These are phyloP conservation scores for Halophytophthora batemanensis DNA, from an alignment of 352 stramenopile genomes.

Conservation along the genomic window DNA sequence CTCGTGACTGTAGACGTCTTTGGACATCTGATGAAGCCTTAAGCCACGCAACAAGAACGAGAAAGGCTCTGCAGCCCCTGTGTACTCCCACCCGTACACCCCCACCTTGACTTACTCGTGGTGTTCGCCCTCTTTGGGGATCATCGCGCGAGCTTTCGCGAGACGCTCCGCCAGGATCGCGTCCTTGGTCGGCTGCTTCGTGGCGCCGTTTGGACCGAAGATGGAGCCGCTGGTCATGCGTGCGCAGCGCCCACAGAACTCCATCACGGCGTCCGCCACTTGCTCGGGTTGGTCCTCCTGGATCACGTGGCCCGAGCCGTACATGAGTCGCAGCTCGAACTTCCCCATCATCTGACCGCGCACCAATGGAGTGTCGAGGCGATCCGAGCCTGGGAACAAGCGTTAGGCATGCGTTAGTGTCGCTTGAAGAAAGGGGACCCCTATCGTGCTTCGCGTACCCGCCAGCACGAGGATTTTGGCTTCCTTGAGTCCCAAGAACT, in stretches of 20 bases:
- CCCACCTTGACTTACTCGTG: conserved; percentile 7
- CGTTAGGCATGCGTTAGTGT: background rate
- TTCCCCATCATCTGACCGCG: conserved; percentile 91
- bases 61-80: background rate
- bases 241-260: conserved; percentile 61
- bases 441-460: conserved; percentile 21
- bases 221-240: conserved; percentile 34
- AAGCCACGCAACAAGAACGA: conserved; percentile 19
- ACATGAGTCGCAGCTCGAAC: conserved; percentile 85
- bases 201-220: conserved; percentile 24
- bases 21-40: conserved; percentile 13
- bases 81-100: background rate
- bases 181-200: conserved; percentile 30
- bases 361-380: conserved; percentile 85
- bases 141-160: conserved; percentile 56
- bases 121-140: conserved; percentile 36
- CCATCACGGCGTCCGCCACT: conserved; percentile 55
- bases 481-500: conserved; percentile 72
- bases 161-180: conserved; percentile 45
- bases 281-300: conserved; percentile 85
- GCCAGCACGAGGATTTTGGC: conserved; percentile 86
- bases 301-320: conserved; percentile 86
- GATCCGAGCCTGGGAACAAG: conserved; percentile 51
- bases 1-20: conserved; percentile 13
- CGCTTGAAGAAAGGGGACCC: background rate